A percentile compares a stretch with the other conserved stretches of the same genome.
Conservation (phyloP, 116 monocot genomes). For the Dioscorea cayenensis region DNA sequence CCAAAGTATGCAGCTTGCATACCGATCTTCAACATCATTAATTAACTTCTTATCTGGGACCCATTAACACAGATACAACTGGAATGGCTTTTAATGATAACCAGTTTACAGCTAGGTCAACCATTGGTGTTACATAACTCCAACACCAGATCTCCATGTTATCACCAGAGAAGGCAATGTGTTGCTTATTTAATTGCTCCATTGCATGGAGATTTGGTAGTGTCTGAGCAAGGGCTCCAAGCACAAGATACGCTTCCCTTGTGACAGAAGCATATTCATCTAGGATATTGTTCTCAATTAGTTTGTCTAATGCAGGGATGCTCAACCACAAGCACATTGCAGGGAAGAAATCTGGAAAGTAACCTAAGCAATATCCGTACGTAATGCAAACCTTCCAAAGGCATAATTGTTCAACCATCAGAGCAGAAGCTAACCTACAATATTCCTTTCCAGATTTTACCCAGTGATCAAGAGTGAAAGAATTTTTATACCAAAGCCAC, state of each 20-base stretch:
- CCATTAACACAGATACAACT: conserved; percentile 23
- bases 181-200: conserved; percentile 36
- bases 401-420: conserved; percentile 81
- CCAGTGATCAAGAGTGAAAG: conserved; percentile 62
- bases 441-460: conserved; percentile 56
- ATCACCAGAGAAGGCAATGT: conserved; percentile 11
- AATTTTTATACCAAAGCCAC: conserved; percentile 68
- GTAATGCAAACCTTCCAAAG: conserved; percentile 85
- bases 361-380: conserved; percentile 72
- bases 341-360: conserved; percentile 80
- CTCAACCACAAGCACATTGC: conserved; percentile 66
- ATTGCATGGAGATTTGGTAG: conserved; percentile 74
- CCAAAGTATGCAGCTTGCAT: conserved; percentile 35
- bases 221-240: conserved; percentile 57
- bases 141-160: conserved; percentile 66
- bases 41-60: conserved; percentile 4
- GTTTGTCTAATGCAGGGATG: conserved; percentile 53
- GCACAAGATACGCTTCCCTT: conserved; percentile 63
- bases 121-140: conserved; percentile 76
- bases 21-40: conserved; percentile 5
- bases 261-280: conserved; percentile 65
- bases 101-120: conserved; percentile 77
- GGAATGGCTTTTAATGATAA: conserved; percentile 46
- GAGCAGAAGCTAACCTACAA: conserved; percentile 46
- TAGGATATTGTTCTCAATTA: conserved; percentile 48